phyloP scores from a whole-genome alignment of 768 basidiomycete genomes.

The Podaxis sp. region DNA sequence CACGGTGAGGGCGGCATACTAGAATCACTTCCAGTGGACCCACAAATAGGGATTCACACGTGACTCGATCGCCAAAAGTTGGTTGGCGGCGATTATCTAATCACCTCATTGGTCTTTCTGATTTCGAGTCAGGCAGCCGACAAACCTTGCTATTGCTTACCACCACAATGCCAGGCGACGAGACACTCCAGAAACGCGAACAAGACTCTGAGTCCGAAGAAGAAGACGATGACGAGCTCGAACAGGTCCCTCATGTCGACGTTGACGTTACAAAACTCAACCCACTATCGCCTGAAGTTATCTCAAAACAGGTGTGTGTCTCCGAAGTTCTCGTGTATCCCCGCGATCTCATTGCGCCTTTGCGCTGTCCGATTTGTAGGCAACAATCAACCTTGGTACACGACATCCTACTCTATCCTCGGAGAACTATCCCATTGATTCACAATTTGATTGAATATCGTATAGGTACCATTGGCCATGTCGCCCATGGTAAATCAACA shows the following conservation, averaged over 20 bases:
- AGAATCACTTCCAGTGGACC: background rate
- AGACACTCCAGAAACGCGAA: conserved; percentile 61
- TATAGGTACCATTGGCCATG: conserved; percentile 95
- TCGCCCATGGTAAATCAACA: conserved; percentile 95
- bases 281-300: conserved; percentile 86
- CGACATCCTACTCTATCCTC: conserved; percentile 8
- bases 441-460: conserved; percentile 12
- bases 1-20: conserved; percentile 7
- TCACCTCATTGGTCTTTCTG: conserved; percentile 5
- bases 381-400: conserved; percentile 92
- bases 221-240: conserved; percentile 53
- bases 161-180: conserved; percentile 62
- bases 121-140: conserved; percentile 11
- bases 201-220: conserved; percentile 72
- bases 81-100: conserved; percentile 12
- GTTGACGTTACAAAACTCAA: conserved; percentile 82
- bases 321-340: background rate
- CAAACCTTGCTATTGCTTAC: conserved; percentile 10
- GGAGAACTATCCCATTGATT: background rate
- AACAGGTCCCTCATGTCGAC: conserved; percentile 62
- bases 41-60: background rate
- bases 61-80: conserved; percentile 4
- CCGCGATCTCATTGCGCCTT: background rate
- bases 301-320: conserved; percentile 78
- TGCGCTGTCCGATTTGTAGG: conserved; percentile 44